These are phyloP conservation scores for Boletales sp. DNA, from an alignment of 768 basidiomycete genomes.

Conservation along the genomic window DNA sequence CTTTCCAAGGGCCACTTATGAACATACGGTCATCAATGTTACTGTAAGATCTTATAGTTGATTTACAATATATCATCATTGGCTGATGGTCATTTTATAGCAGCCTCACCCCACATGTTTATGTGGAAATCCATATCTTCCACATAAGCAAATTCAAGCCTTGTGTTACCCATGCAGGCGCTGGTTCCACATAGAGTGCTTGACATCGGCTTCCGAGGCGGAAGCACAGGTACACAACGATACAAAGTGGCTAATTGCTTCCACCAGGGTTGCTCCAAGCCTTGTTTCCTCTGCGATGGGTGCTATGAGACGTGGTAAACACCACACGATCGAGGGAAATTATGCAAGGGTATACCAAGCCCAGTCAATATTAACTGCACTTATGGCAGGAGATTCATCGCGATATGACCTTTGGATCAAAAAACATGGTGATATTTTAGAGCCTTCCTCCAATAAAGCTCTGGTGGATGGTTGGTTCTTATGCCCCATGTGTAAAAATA, in stretches of 20 bases:
- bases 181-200: not conserved
- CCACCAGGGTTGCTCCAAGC: not conserved
- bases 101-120: not conserved
- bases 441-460: not conserved
- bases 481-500: not conserved
- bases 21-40: not conserved
- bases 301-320: not conserved
- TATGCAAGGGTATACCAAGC: slow-evolving; percentile 4
- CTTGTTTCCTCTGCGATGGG: not conserved
- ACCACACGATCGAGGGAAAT: not conserved
- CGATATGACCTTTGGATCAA: not conserved
- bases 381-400: not conserved
- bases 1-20: not conserved
- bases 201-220: not conserved
- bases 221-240: not conserved
- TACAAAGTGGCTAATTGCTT: not conserved
- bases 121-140: not conserved
- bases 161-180: not conserved
- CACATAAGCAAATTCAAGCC: not conserved
- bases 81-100: not conserved
- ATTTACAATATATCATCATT: not conserved
- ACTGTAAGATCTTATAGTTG: not conserved
- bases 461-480: not conserved
- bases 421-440: not conserved
- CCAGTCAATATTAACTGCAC: slow-evolving; percentile 5